Evolutionary conservation across 768 basidiomycete species (phyloP), one percentile per base, ranked within the genome.

Genomic region (Naganishia onofrii): DNA sequence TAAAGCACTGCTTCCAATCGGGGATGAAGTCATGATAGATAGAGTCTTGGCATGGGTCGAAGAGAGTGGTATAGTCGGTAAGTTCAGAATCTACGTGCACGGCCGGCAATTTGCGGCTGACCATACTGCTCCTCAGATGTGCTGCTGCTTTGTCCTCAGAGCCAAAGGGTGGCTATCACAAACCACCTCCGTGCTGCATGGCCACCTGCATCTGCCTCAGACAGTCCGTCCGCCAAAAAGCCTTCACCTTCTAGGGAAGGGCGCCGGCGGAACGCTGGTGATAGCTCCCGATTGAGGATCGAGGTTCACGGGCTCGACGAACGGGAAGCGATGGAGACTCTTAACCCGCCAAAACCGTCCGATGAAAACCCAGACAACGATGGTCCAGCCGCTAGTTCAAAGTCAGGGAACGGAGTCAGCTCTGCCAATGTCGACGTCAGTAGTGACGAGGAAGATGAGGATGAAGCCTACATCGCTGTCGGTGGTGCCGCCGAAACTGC

Each of bases 21-120:
- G 88, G 29, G 95, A 96, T 76, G 89, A 85, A 72, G 92, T 93
- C 1, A 87, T 96, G 83, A 84, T 97, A 70, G 89, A 92, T 77
- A 90, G 91, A 73, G 85, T 87, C 9, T 84, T 97, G 31, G 84
- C 86, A 9, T 97, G 94, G 94, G 81, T 97, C 32, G 90, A 95
- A 74, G 86, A 89, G 51, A 88, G 92, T 13, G 91, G 92, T 26
- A 87, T 96, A 42, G 87, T 86, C 84, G 92, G 93, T 90, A 66
- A 53, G 83, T 75, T 26, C 42, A 5, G 2, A 42, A 15, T 17
- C 2, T 17, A 17, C 42, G 8, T 15, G 7, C 42, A 17, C 42
- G 15, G 15, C 13, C 8, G 15, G 42, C 15, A 17, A 10, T 15
- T 7, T 42, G 13, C 15, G 15, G 7, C 42, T 42, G 9, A 42